Evolutionary conservation across 495 filamentous ascomycete species (phyloP), one percentile per base, ranked within the genome.

Genomic region (Bryoglossum gracile): DNA sequence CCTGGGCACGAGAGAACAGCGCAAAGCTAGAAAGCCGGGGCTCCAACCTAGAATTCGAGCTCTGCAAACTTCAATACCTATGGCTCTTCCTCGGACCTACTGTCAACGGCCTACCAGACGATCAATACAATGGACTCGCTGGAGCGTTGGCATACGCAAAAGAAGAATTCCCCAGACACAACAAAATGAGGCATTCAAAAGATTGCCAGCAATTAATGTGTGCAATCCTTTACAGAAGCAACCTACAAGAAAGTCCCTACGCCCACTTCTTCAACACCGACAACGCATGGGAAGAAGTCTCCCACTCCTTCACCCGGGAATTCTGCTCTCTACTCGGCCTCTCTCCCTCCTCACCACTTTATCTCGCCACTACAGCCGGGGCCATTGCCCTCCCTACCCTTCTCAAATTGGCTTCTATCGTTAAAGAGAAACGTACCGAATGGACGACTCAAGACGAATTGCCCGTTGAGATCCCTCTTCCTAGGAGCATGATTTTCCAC

Each of bases 401-500:
- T 2, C 63, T 90, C 40, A 97, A 97, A 60, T 75, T 89, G 51
- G 81, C 83, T 48, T 80, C 72, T 0, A 88, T 89, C 57, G 89
- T 89, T 69, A 82, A 83, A 56, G 80, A 86, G 30, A 91, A 89
- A 65, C 80, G 84, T 26, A 94, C 90, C 1, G 89, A 94, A 65
- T 99, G 92, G 92, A 96, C 89, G 1, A 89, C 87, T 0, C 74
- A 82, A 30, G 79, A 91, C 60, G 92, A 99, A 64, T 69, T 99
- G 11, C 87, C 94, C 5, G 90, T 94, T 48, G 92, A 95, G 67
- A 94, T 92, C 0, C 83, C 92, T 0, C 76, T 99, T 0, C 92
- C 92, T 0, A 75, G 78, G 16, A 78, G 80, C 30, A 95, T 94
- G 71, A 77, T 88, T 39, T 99, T 91, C 73, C 92, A 99, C 65